These are phyloP conservation scores for Cercospora beticola DNA, from an alignment of 2,329 filamentous ascomycete genomes.

Conservation along the genomic window DNA sequence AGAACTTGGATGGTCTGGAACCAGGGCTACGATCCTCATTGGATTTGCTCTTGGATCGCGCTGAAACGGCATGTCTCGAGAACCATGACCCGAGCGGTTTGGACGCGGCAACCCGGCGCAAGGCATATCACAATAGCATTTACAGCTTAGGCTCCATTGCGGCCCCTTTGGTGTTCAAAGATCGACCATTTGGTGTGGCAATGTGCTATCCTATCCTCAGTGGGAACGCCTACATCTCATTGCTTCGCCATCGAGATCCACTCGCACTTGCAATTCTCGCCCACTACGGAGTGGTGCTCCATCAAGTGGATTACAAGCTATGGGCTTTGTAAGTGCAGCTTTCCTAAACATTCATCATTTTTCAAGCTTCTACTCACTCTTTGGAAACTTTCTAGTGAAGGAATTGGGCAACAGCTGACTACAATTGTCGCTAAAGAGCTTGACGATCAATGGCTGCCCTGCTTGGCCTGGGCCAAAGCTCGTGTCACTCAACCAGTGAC, in stretches of 20 bases:
- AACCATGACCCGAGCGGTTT: conserved; percentile 5
- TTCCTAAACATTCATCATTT: not conserved
- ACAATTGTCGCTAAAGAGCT: conserved; percentile 14
- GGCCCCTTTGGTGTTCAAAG: conserved; percentile 11
- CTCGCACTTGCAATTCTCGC: conserved; percentile 25
- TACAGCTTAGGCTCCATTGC: conserved; percentile 21
- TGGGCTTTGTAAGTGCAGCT: conserved; percentile 12
- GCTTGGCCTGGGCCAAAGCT: conserved; percentile 15
- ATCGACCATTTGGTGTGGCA: conserved; percentile 19
- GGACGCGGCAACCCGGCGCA: conserved; percentile 2
- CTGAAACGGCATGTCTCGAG: conserved; percentile 4
- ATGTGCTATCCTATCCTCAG: conserved; percentile 24
- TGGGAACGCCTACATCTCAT: conserved; percentile 14
- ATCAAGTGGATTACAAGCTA: conserved; percentile 12
- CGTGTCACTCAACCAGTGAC: conserved; percentile 10
- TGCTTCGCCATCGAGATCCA: conserved; percentile 26
- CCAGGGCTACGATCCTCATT: conserved; percentile 18
- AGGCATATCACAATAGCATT: conserved; percentile 24
- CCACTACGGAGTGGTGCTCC: conserved; percentile 25
- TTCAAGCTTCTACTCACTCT: not conserved
- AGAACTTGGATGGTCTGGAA: conserved; percentile 18
- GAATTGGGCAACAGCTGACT: conserved; percentile 13
- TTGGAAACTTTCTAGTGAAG: not conserved
- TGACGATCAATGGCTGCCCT: conserved; percentile 13
- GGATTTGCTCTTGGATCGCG: conserved; percentile 17